phyloP scores from a whole-genome alignment of 2,329 filamentous ascomycete genomes.

The Hymenoscyphus fructigenus region DNA sequence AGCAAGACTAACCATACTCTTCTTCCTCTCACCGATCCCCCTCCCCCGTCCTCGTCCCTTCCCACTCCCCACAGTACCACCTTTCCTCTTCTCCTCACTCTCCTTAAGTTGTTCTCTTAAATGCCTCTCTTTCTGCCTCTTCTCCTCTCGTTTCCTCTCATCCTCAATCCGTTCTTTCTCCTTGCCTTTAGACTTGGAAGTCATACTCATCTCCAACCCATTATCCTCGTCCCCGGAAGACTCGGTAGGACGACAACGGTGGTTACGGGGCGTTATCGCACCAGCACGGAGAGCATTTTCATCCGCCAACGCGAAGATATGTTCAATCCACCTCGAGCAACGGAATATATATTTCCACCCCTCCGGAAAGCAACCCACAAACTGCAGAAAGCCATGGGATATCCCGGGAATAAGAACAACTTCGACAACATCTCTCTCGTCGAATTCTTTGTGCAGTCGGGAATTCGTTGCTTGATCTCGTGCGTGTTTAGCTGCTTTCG shows the following conservation, averaged over 20 bases:
- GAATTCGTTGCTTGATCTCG: slow-evolving; percentile 55
- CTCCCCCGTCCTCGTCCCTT: slow-evolving; percentile 15
- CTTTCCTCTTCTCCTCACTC: slow-evolving; percentile 49
- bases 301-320: slow-evolving; percentile 62
- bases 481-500: slow-evolving; percentile 58
- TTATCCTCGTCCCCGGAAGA: slow-evolving; percentile 69
- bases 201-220: slow-evolving; percentile 78
- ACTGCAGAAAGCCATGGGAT: slow-evolving; percentile 91
- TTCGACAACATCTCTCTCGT: slow-evolving; percentile 75
- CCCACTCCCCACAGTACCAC: slow-evolving; percentile 36
- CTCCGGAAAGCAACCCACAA: slow-evolving; percentile 82
- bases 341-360: slow-evolving; percentile 85
- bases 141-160: slow-evolving; percentile 19
- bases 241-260: slow-evolving; percentile 27
- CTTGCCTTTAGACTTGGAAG: slow-evolving; percentile 33
- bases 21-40: slow-evolving; percentile 36
- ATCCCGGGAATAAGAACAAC: slow-evolving; percentile 85
- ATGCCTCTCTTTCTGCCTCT: slow-evolving; percentile 8
- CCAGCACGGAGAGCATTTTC: slow-evolving; percentile 39
- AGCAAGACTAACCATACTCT: slow-evolving; percentile 51
- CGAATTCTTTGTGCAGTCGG: slow-evolving; percentile 57
- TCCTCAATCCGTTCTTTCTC: slow-evolving; percentile 11
- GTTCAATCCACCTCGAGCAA: slow-evolving; percentile 77
- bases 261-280: slow-evolving; percentile 16
- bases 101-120: slow-evolving; percentile 33